Base-by-base conservation (phyloP, 2,329 filamentous ascomycete species). In the Claviceps maximensis region DNA sequence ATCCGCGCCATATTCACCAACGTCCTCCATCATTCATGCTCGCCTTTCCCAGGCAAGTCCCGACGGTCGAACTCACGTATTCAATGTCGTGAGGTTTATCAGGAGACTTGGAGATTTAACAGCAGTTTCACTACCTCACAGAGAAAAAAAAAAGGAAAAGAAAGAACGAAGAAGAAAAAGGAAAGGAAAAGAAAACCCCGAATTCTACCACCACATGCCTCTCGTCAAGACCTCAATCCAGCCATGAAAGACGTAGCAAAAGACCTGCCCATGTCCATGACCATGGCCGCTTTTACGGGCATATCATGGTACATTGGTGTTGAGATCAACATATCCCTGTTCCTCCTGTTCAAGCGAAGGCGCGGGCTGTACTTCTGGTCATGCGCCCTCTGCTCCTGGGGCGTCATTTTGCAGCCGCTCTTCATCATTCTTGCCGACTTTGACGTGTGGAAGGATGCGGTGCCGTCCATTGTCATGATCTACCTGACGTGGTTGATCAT, bases 361-460 rank as follows among this genome's bases (percentile, higher is more conserved):
- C 47, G 49, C 6, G 63, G 65, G 13, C 56, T 66, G 13, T 68
- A 68, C 55, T 68, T 68, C 44, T 67, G 64, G 63, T 62, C 64
- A 52, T 61, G 65, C 52, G 51, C 65, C 21, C 58, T 61, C 38
- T 57, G 61, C 6, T 63, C 65, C 1, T 58, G 56, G 53, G 66
- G 65, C 15, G 59, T 67, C 41, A 57, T 60, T 6, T 38, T 62
- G 1, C 60, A 76, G 54, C 60, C 67, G 1, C 55, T 73, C 1
- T 74, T 73, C 3, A 74, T 75, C 56, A 55, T 73, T 49, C 63
- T 75, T 54, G 73, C 72, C 57, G 56, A 59, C 47, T 59, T 59
- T 55, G 65, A 45, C 23, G 50, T 58, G 15, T 56, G 53, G 53
- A 54, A 36, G 1, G 48, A 55, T 46, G 42, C 53, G 9, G 54